Percentiles rank a stretch among this genome's conserved stretches.
These are phyloP conservation scores for Ceratobasidium theobromae DNA, from an alignment of 1,284 basidiomycete species.

Conservation along the genomic window DNA sequence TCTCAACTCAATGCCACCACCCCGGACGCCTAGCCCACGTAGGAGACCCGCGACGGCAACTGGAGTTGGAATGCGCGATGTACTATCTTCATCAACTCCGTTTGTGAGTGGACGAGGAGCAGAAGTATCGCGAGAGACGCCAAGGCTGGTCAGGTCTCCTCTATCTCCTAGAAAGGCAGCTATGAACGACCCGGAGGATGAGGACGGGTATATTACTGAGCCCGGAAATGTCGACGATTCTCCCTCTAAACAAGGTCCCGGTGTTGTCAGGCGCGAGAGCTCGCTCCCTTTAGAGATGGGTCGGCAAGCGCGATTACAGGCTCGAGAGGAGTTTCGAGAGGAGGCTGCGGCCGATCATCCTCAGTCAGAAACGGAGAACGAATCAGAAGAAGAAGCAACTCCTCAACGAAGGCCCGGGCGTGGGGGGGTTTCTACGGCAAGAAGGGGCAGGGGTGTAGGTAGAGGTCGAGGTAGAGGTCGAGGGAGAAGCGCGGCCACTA, in stretches of 20 bases:
- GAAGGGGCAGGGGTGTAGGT: conserved; percentile 47
- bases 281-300: conserved; percentile 10
- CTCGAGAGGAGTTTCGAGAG: background rate
- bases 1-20: background rate
- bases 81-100: conserved; percentile 15
- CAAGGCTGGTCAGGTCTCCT: conserved; percentile 2
- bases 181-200: background rate
- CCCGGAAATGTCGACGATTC: background rate
- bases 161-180: background rate
- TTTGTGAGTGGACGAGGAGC: conserved; percentile 5
- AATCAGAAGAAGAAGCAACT: conserved; percentile 16
- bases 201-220: conserved; percentile 2
- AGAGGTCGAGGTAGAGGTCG: conserved; percentile 50
- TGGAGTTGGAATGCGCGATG: background rate
- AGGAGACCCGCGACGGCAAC: background rate
- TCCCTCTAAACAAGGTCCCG: background rate
- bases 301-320: background rate
- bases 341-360: background rate
- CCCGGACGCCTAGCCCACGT: background rate
- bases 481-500: conserved; percentile 47
- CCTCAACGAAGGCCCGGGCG: conserved; percentile 2
- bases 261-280: conserved; percentile 1
- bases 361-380: conserved; percentile 12
- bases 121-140: background rate
- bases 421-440: conserved; percentile 16